Conservation (phyloP, 2,329 filamentous ascomycete genomes). For the Knoxdaviesia capensis region DNA sequence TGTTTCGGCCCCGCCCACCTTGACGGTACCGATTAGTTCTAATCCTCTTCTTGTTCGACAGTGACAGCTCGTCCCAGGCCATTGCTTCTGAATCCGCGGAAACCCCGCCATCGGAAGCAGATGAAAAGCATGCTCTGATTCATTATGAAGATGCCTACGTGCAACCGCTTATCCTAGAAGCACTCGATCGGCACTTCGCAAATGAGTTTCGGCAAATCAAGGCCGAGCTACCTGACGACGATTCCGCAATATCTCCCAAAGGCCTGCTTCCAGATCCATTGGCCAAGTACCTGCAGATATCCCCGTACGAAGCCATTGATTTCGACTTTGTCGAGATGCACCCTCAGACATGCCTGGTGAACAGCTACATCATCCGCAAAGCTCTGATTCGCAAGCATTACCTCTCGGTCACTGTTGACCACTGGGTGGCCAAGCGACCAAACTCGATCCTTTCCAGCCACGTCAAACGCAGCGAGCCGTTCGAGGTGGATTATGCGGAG, state of each 20-base stretch:
- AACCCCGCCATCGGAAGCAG: too few relatives aligned
- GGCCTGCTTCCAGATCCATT: slow-evolving; percentile 14
- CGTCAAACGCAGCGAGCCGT: slow-evolving; percentile 61
- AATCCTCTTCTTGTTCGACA: too few relatives aligned
- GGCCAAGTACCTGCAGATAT: slow-evolving; percentile 51
- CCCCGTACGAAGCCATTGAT: slow-evolving; percentile 70
- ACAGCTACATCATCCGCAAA: slow-evolving; percentile 90
- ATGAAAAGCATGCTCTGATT: too few relatives aligned
- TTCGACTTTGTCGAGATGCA: slow-evolving; percentile 54
- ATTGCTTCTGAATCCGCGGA: too few relatives aligned
- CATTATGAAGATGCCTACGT: slow-evolving; percentile 73
- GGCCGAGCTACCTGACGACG: slow-evolving; percentile 7
- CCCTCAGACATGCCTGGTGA: slow-evolving; percentile 45
- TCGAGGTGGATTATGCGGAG: slow-evolving; percentile 92
- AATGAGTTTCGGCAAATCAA: slow-evolving; percentile 29
- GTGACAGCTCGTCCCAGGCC: too few relatives aligned
- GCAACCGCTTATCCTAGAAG: slow-evolving; percentile 60
- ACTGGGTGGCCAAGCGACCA: slow-evolving; percentile 75
- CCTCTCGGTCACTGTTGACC: slow-evolving; percentile 60
- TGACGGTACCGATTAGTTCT: too few relatives aligned
- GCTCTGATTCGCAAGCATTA: slow-evolving; percentile 94
- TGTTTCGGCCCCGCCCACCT: too few relatives aligned
- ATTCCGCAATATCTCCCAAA: slow-evolving; percentile 14
- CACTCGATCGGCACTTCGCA: slow-evolving; percentile 45
- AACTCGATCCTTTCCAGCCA: slow-evolving; percentile 45